Evolutionary conservation across 2,329 filamentous ascomycete genomes (phyloP), one percentile per base, ranked within the genome.

Genomic region (Lizonia empirigonia): DNA sequence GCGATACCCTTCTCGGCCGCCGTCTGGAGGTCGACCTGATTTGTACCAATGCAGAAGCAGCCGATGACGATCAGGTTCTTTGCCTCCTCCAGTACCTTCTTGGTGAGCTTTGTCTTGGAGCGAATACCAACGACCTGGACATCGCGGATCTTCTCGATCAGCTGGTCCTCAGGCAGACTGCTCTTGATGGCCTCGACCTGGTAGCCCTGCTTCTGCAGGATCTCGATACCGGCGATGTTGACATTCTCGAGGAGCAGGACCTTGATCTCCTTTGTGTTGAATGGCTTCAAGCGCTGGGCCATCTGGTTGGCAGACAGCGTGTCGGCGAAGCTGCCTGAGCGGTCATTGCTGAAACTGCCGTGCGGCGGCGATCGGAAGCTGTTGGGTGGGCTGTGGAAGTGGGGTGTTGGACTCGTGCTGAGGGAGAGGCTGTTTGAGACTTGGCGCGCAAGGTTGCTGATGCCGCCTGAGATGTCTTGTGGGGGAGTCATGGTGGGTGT

Each of bases 41-140:
- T 97, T 50, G 94, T 99, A 60, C 94, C 94, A 67, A 99, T 99
- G 75, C 94, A 99, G 83, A 99, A 99, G 79, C 94, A 99, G 55
- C 94, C 94, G 64, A 97, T 85, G 56, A 97, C 94, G 52, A 97
- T 88, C 45, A 99, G 83, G 73, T 97, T 96, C 79, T 92, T 95
- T 47, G 94, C 94, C 73, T 95, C 87, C 49, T 85, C 82, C 55
- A 99, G 82, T 22, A 99, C 90, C 67, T 86, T 87, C 57, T 89
- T 87, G 7, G 86, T 93, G 71, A 99, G 84, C 78, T 94, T 96
- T 26, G 94, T 99, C 81, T 99, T 99, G 53, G 93, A 97, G 60
- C 94, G 90, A 67, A 99, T 97, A 60, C 94, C 94, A 71, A 99
- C 94, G 67, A 97, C 94, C 71, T 99, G 94, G 22, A 97, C 90